phyloP scores from a whole-genome alignment of 441 rosid species.

The Aleurites moluccanus region DNA sequence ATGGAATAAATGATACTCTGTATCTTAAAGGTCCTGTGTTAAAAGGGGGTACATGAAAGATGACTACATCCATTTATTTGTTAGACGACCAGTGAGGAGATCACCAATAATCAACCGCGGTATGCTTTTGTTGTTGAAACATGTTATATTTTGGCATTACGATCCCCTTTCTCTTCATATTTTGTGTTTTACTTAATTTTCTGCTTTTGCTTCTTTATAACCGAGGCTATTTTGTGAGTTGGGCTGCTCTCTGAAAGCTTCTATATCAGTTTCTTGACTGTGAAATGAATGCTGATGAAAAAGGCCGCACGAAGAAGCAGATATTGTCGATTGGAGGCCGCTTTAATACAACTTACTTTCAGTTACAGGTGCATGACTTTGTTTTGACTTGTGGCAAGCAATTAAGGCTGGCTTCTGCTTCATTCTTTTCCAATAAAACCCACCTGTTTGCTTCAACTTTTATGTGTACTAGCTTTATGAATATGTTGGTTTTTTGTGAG shows the following conservation, averaged over 20 bases:
- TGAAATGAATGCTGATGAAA: constrained; percentile 30
- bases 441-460: background rate
- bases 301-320: constrained; percentile 57
- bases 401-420: background rate
- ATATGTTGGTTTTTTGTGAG: background rate
- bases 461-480: background rate
- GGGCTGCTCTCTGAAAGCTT: constrained; percentile 92
- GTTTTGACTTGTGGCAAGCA: background rate
- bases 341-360: constrained; percentile 87
- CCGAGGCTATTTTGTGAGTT: constrained; percentile 89
- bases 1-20: background rate
- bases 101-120: constrained; percentile 97
- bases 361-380: constrained; percentile 60
- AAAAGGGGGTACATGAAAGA: constrained; percentile 87
- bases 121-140: constrained; percentile 28
- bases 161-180: background rate
- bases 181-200: constrained; percentile 1
- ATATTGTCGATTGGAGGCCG: constrained; percentile 96
- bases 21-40: constrained; percentile 74
- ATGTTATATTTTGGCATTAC: background rate
- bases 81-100: constrained; percentile 80
- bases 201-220: constrained; percentile 11
- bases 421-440: background rate
- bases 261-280: constrained; percentile 76
- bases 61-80: constrained; percentile 81